Evolutionary conservation across 768 basidiomycete genomes (phyloP).

Genomic region (Russula sp.): DNA sequence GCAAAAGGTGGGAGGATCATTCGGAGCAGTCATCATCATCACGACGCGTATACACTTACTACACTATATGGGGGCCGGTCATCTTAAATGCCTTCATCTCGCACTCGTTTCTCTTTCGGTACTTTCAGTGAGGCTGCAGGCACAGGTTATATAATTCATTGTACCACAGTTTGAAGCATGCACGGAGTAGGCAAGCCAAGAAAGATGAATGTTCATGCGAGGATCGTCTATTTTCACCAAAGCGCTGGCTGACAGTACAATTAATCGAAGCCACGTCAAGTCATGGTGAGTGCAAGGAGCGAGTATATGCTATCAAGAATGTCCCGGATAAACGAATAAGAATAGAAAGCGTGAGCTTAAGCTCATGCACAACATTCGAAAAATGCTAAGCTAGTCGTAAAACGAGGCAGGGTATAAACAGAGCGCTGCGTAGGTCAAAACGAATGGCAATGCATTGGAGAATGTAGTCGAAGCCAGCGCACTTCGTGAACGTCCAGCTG

Average conservation of each 20-base stretch:
- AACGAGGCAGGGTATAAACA: constrained; percentile 8
- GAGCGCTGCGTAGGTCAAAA: neutral
- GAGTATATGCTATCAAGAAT: constrained; percentile 1
- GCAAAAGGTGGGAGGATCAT: neutral
- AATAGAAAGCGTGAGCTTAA: constrained; percentile 5
- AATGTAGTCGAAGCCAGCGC: neutral
- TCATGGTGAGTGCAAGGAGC: neutral
- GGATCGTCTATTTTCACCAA: constrained; percentile 1
- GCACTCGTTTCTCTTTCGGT: neutral
- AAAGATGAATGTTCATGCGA: neutral
- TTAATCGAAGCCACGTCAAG: neutral
- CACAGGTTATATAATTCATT: constrained; percentile 1
- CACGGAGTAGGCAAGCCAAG: neutral
- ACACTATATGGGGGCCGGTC: neutral
- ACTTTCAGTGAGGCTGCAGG: neutral
- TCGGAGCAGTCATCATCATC: constrained; percentile 9
- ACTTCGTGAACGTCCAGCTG: neutral
- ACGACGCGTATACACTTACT: neutral
- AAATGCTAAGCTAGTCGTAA: constrained; percentile 1
- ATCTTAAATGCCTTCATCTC: constrained; percentile 2
- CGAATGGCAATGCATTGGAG: neutral
- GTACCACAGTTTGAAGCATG: neutral
- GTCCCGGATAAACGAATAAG: constrained; percentile 3
- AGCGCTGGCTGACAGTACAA: constrained; percentile 5
- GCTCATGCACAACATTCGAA: constrained; percentile 1